Percentiles rank a stretch among this genome's conserved stretches.
Conservation (phyloP, 2,329 filamentous ascomycete genomes). For the Metarhizium robertsii region DNA sequence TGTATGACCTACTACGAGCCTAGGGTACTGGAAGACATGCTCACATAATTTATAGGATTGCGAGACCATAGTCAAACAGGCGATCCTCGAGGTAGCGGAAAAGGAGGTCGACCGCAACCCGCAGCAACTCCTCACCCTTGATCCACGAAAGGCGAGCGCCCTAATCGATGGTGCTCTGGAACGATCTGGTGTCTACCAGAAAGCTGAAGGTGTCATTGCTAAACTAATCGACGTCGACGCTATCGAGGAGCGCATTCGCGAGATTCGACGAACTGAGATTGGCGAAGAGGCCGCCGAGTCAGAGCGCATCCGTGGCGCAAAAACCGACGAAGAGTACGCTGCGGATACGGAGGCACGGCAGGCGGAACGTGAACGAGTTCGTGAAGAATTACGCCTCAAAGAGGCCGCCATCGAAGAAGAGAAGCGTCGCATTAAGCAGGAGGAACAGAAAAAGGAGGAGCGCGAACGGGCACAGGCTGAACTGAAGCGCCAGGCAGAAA, state of each 20-base stretch:
- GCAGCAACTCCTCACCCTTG: conserved; percentile 59
- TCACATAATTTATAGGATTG: conserved; percentile 45
- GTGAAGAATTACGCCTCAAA: conserved; percentile 49
- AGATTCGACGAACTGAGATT: conserved; percentile 57
- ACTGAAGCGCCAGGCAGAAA: conserved; percentile 38
- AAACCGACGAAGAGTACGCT: conserved; percentile 66
- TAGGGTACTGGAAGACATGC: not conserved
- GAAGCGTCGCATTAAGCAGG: conserved; percentile 46
- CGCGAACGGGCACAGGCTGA: conserved; percentile 40
- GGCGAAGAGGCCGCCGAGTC: conserved; percentile 58
- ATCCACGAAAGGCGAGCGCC: conserved; percentile 63
- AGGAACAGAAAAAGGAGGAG: conserved; percentile 43
- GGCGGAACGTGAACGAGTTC: conserved; percentile 50
- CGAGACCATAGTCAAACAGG: conserved; percentile 55
- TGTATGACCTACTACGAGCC: conserved; percentile 32
- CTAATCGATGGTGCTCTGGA: conserved; percentile 73
- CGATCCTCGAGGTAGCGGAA: conserved; percentile 61
- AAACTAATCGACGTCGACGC: conserved; percentile 57
- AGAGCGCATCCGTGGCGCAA: conserved; percentile 56
- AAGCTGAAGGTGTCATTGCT: conserved; percentile 58
- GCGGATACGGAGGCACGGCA: conserved; percentile 53
- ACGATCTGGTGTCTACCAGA: conserved; percentile 65
- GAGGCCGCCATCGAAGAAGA: conserved; percentile 54
- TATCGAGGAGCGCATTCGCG: conserved; percentile 61
- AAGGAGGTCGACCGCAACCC: conserved; percentile 69